Percentiles rank a stretch among this genome's conserved stretches.
Evolutionary conservation across 1,284 basidiomycete species (phyloP).

Genomic region (Fomitiporia mediterranea): DNA sequence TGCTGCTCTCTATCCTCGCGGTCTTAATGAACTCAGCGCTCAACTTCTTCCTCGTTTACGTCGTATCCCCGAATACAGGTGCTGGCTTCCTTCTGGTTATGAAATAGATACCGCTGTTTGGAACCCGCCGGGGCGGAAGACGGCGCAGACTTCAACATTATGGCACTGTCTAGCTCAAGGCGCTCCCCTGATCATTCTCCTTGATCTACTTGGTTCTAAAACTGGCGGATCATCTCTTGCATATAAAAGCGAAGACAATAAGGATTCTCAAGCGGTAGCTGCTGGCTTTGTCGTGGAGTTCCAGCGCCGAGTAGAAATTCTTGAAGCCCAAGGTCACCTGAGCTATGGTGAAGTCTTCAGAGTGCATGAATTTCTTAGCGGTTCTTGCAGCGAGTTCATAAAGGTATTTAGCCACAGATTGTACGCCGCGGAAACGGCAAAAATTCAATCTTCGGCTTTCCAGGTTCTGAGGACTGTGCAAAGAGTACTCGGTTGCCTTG

Average conservation of each 20-base stretch:
- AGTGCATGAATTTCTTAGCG: constrained; percentile 34
- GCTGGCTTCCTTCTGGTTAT: constrained; percentile 25
- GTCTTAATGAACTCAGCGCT: constrained; percentile 24
- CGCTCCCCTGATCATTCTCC: constrained; percentile 33
- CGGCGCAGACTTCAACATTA: constrained; percentile 28
- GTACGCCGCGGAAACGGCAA: constrained; percentile 3
- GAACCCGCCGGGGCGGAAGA: constrained; percentile 22
- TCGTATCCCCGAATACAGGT: constrained; percentile 34
- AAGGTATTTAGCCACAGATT: constrained; percentile 28
- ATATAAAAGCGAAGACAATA: constrained; percentile 27
- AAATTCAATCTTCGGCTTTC: background rate
- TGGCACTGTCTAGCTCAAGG: constrained; percentile 37
- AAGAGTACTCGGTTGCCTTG: constrained; percentile 31
- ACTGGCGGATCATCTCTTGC: constrained; percentile 24
- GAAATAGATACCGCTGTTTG: constrained; percentile 8
- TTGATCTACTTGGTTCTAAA: constrained; percentile 32
- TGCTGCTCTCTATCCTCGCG: constrained; percentile 7
- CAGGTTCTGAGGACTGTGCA: constrained; percentile 35
- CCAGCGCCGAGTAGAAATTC: constrained; percentile 32
- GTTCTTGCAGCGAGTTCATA: constrained; percentile 31
- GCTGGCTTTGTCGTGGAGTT: constrained; percentile 25
- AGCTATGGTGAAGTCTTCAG: constrained; percentile 37
- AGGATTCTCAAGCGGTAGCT: constrained; percentile 28
- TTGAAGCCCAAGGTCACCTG: constrained; percentile 33
- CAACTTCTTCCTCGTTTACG: constrained; percentile 34